Percentiles rank a stretch among this genome's conserved stretches.
These are phyloP conservation scores for Candida corydali DNA, from an alignment of 805 yeast genomes.

Conservation along the genomic window DNA sequence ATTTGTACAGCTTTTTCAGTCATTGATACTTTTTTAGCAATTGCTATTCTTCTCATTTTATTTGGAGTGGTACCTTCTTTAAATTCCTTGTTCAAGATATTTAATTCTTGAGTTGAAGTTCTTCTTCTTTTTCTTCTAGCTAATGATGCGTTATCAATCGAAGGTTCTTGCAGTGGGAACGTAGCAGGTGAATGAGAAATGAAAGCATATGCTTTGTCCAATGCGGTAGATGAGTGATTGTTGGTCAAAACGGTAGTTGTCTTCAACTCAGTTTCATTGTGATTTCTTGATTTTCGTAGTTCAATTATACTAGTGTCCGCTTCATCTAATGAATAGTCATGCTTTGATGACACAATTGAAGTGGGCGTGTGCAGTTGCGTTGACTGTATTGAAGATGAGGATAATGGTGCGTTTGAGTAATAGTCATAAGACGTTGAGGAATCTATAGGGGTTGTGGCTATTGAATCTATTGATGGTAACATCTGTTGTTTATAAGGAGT, in stretches of 20 bases:
- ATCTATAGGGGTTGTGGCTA: constrained; percentile 11
- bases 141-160: constrained; percentile 83
- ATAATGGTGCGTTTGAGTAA: not conserved
- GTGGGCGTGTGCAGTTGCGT: constrained; percentile 1
- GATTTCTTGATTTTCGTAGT: constrained; percentile 3
- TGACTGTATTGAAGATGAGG: not conserved
- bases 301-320: constrained; percentile 8
- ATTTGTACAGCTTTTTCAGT: constrained; percentile 97
- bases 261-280: not conserved
- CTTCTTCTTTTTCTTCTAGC: constrained; percentile 95
- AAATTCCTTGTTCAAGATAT: constrained; percentile 79
- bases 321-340: constrained; percentile 4
- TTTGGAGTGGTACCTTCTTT: constrained; percentile 76
- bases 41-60: constrained; percentile 66
- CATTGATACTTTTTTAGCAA: constrained; percentile 83
- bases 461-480: constrained; percentile 25
- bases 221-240: no score
- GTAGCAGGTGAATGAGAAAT: constrained; percentile 91
- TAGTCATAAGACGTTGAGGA: not conserved
- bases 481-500: constrained; percentile 4
- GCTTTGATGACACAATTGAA: constrained; percentile 5
- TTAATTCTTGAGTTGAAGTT: constrained; percentile 83
- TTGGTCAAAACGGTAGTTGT: no score
- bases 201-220: constrained; percentile 62
- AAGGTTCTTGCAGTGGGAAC: constrained; percentile 76